Conservation (phyloP, 2,329 filamentous ascomycete genomes). For the Neofusicoccum sp. region DNA sequence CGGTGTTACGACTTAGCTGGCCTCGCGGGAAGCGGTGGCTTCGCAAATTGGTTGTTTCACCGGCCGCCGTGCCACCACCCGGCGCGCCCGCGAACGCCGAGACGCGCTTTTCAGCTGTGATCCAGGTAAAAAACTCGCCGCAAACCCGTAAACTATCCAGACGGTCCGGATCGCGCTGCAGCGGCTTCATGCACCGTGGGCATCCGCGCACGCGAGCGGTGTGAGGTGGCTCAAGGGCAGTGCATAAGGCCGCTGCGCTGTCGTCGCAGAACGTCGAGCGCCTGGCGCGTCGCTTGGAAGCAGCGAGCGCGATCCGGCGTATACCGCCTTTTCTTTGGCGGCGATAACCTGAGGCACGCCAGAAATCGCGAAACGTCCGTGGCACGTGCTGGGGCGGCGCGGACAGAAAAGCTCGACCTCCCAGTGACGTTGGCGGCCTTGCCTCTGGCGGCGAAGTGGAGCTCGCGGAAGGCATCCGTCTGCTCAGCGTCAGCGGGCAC, state of each 20-base stretch:
- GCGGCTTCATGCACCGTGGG: constrained; percentile 9
- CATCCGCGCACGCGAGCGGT: constrained; percentile 14
- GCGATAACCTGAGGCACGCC: constrained; percentile 10
- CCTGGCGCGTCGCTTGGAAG: background rate
- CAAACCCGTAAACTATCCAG: constrained; percentile 7
- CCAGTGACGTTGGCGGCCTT: constrained; percentile 15
- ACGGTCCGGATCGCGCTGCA: constrained; percentile 13
- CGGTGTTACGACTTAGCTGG: constrained; percentile 10
- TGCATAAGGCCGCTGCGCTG: constrained; percentile 16
- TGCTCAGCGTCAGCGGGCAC: constrained; percentile 11
- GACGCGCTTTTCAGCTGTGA: constrained; percentile 15
- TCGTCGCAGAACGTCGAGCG: background rate
- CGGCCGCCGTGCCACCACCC: constrained; percentile 12
- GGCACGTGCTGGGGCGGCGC: constrained; percentile 6
- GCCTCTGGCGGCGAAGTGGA: constrained; percentile 4
- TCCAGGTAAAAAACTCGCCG: constrained; percentile 9
- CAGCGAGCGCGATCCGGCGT: constrained; percentile 1
- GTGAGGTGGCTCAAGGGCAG: constrained; percentile 12
- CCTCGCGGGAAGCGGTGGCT: constrained; percentile 9
- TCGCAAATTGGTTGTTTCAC: constrained; percentile 16
- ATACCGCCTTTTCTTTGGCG: constrained; percentile 11
- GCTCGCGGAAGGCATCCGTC: constrained; percentile 7
- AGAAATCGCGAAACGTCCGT: constrained; percentile 15
- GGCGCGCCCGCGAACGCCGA: constrained; percentile 7
- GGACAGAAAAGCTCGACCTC: background rate